These are phyloP conservation scores for Verticillium klebahnii DNA, from an alignment of 2,329 filamentous ascomycete genomes.

Conservation along the genomic window DNA sequence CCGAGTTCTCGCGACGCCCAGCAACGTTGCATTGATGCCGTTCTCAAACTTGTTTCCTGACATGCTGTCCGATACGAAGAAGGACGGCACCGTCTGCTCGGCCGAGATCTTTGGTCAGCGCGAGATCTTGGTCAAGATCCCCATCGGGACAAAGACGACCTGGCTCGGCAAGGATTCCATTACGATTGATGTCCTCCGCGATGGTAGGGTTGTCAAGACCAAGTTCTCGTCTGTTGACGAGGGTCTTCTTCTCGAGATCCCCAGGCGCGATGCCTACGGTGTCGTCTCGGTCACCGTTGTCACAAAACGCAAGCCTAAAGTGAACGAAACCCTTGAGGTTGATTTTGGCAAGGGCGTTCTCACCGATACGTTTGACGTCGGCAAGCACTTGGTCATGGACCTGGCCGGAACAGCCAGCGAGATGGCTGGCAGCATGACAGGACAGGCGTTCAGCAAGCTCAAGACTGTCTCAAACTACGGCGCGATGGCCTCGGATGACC, in stretches of 20 bases:
- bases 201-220: constrained; percentile 40
- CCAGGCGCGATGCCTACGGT: constrained; percentile 51
- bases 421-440: constrained; percentile 25
- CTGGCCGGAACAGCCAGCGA: constrained; percentile 36
- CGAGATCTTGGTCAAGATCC: constrained; percentile 51
- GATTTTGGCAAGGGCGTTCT: constrained; percentile 51
- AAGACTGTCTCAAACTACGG: constrained; percentile 4
- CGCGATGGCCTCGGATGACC: neutral
- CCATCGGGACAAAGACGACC: constrained; percentile 41
- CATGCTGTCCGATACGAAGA: constrained; percentile 19
- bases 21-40: constrained; percentile 22
- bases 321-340: constrained; percentile 57
- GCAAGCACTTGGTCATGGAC: constrained; percentile 18
- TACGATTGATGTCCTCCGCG: constrained; percentile 49
- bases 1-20: constrained; percentile 17
- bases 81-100: constrained; percentile 34
- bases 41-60: constrained; percentile 38
- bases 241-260: constrained; percentile 48
- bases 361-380: constrained; percentile 38
- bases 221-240: constrained; percentile 43
- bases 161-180: constrained; percentile 56
- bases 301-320: constrained; percentile 53
- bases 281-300: constrained; percentile 53
- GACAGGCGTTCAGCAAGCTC: constrained; percentile 3
- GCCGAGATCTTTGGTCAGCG: constrained; percentile 40